Evolutionary conservation across 129 eudicot species (phyloP).

Genomic region (Saussurea involucrata): DNA sequence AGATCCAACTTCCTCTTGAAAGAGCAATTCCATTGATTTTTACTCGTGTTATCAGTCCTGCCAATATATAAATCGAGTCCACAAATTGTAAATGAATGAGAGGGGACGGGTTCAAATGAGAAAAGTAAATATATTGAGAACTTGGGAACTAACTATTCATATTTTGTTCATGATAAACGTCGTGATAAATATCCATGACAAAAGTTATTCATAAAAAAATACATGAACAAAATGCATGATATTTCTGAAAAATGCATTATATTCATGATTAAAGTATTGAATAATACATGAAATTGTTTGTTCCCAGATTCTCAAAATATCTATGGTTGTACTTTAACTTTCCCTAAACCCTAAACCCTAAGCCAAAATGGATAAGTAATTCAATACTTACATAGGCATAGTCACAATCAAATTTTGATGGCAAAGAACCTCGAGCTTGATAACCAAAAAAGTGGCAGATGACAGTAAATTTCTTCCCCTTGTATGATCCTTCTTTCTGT

Average conservation of each 20-base stretch:
- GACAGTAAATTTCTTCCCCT: slow-evolving; percentile 88
- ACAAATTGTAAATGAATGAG: background rate
- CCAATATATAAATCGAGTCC: background rate
- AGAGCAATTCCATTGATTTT: background rate
- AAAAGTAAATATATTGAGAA: background rate
- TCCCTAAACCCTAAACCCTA: no score
- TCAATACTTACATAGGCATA: slow-evolving; percentile 61
- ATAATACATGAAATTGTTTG: no score
- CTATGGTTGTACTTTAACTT: no score
- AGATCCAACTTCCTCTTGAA: no score
- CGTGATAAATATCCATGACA: no score
- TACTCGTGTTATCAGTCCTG: background rate
- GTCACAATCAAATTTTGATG: no score
- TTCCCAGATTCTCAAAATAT: no score
- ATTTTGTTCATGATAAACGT: background rate
- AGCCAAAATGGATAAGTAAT: background rate
- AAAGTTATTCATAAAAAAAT: no score
- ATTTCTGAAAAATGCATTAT: no score
- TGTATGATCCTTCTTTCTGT: slow-evolving; percentile 96
- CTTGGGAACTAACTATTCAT: background rate
- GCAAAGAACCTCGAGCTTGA: slow-evolving; percentile 99
- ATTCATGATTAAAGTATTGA: no score
- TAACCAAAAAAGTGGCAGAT: slow-evolving; percentile 94
- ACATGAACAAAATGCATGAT: no score
- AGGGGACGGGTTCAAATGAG: background rate